Evolutionary conservation across 2,329 filamentous ascomycete species (phyloP), one percentile per base, ranked within the genome.

Genomic region (Talaromyces sp.): DNA sequence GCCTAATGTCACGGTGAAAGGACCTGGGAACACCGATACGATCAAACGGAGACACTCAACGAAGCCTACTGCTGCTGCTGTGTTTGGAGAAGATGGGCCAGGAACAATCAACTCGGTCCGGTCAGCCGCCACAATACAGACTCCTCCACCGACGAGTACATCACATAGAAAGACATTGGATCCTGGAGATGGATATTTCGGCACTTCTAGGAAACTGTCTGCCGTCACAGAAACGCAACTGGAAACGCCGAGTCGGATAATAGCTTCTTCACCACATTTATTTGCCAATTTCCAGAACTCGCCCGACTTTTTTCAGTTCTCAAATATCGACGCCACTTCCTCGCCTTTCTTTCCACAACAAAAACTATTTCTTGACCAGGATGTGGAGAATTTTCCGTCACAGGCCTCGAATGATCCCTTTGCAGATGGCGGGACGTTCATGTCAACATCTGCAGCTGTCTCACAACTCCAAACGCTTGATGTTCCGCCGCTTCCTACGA

Each of bases 81-180:
- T 65, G 47, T 45, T 69, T 62, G 64, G 67, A 47, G 73, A 78
- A 50, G 73, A 78, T 63, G 74, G 72, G 10, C 72, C 74, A 22
- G 72, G 72, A 17, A 73, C 75, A 17, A 71, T 75, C 54, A 74
- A 73, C 52, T 77, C 77, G 13, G 72, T 74, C 65, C 79, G 77
- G 27, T 81, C 78, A 9, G 79, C 79, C 33, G 78, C 78, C 39
- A 80, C 78, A 15, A 87, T 87, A 79, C 86, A 88, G 74, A 88
- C 86, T 13, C 86, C 86, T 39, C 86, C 86, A 58, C 86, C 86
- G 2, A 87, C 85, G 31, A 81, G 86, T 74, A 85, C 84, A 19
- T 84, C 82, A 6, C 80, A 82, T 71, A 81, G 84, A 68, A 80
- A 79, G 67, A 73, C 77, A 68, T 77, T 71, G 17, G 74, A 74